A percentile compares a stretch with the other conserved stretches of the same genome.
These are phyloP conservation scores for Papilionanthe hybrid DNA, from an alignment of 116 monocot species.

Conservation along the genomic window DNA sequence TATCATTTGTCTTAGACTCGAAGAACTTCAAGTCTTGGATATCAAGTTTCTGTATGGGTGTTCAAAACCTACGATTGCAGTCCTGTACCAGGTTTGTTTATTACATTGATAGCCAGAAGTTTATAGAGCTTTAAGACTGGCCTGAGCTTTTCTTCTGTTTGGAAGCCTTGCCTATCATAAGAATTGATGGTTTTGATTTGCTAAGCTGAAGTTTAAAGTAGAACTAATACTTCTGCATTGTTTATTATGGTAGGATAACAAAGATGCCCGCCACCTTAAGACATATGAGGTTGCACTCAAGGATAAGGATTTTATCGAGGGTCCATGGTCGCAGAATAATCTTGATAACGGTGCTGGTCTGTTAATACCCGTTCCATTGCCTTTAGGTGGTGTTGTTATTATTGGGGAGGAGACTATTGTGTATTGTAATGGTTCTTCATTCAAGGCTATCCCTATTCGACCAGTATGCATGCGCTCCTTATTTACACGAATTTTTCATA, in stretches of 20 bases:
- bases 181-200: constrained; percentile 5
- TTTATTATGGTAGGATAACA: constrained; percentile 70
- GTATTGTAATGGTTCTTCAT: constrained; percentile 76
- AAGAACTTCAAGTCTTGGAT: constrained; percentile 98
- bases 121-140: not conserved
- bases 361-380: constrained; percentile 91
- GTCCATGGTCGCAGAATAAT: constrained; percentile 96
- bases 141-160: not conserved
- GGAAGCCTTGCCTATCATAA: not conserved
- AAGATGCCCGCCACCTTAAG: constrained; percentile 98
- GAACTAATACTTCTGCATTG: not conserved
- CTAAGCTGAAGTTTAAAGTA: not conserved
- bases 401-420: constrained; percentile 99
- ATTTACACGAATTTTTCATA: not conserved
- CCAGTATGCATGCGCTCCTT: constrained; percentile 34
- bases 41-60: constrained; percentile 98
- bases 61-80: constrained; percentile 90
- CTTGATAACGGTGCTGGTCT: constrained; percentile 97
- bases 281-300: constrained; percentile 98
- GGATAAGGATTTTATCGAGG: constrained; percentile 98
- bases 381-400: constrained; percentile 97
- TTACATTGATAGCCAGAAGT: not conserved
- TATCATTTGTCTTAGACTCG: constrained; percentile 52
- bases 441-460: constrained; percentile 91
- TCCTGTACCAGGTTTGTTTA: constrained; percentile 86